Conservation (phyloP, 192 early-diverging fungal species). For the Coemansia reversa region DNA sequence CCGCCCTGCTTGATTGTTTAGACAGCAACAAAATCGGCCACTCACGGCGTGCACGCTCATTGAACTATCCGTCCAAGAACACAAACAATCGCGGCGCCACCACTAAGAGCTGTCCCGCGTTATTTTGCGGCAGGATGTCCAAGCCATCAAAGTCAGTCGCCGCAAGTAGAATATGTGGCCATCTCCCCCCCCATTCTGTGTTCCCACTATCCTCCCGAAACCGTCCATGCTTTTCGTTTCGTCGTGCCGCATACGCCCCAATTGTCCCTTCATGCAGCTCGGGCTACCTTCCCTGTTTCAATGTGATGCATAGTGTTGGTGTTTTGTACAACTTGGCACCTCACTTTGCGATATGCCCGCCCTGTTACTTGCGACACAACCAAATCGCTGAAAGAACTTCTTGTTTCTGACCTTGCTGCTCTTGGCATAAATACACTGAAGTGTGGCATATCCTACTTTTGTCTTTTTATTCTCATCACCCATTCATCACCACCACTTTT, state of each 20-base stretch:
- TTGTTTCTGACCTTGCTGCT: not conserved
- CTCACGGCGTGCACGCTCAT: not conserved
- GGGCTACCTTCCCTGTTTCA: constrained; percentile 1
- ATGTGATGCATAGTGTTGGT: not conserved
- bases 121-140: not conserved
- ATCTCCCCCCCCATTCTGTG: not conserved
- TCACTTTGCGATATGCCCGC: not conserved
- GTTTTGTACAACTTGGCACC: not conserved
- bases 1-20: not conserved
- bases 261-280: not conserved
- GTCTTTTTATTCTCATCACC: not conserved
- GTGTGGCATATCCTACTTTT: not conserved
- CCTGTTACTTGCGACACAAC: not conserved
- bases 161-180: not conserved
- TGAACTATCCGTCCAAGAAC: not conserved
- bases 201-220: not conserved
- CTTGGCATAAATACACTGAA: not conserved
- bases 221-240: not conserved
- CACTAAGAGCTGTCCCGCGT: not conserved
- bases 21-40: not conserved
- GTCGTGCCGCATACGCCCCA: not conserved
- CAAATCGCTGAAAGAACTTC: not conserved
- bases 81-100: not conserved
- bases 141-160: not conserved
- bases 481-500: constrained; percentile 5